These are phyloP conservation scores for Scopulariopsis brevicaulis DNA, from an alignment of 2,329 filamentous ascomycete species.

Conservation along the genomic window DNA sequence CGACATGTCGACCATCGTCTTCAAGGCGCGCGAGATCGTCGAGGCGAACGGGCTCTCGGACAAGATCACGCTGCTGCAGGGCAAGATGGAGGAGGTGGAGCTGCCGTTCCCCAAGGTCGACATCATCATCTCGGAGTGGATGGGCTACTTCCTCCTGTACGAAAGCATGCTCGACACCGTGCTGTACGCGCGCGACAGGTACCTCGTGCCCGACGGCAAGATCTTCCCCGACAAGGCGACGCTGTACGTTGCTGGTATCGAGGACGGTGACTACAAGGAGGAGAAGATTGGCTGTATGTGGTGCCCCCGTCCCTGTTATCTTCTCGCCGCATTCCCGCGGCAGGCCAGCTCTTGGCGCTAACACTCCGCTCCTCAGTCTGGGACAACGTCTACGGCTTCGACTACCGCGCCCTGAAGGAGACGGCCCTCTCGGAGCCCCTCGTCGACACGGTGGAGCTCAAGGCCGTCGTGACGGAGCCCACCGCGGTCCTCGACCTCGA, in stretches of 20 bases:
- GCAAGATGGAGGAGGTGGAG: slow-evolving; percentile 98
- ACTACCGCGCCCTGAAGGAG: slow-evolving; percentile 88
- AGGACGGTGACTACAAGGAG: slow-evolving; percentile 99
- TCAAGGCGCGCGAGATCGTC: slow-evolving; percentile 95
- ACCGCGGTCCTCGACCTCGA: slow-evolving; percentile 77
- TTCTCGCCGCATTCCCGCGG: neutral
- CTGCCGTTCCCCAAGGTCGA: slow-evolving; percentile 93
- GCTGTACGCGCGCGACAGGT: slow-evolving; percentile 88
- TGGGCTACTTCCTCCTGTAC: slow-evolving; percentile 98
- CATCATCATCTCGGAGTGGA: slow-evolving; percentile 99
- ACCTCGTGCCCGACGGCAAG: slow-evolving; percentile 73
- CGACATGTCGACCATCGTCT: slow-evolving; percentile 99
- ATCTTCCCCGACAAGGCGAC: slow-evolving; percentile 99
- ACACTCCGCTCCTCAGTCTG: slow-evolving; percentile 56
- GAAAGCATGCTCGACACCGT: slow-evolving; percentile 99
- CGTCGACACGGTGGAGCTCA: slow-evolving; percentile 95
- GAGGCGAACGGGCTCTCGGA: slow-evolving; percentile 80
- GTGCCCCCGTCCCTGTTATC: neutral
- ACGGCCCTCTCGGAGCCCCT: slow-evolving; percentile 92
- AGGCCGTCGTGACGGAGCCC: slow-evolving; percentile 92
- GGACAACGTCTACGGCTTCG: slow-evolving; percentile 98
- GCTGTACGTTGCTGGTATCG: slow-evolving; percentile 92
- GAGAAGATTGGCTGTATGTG: slow-evolving; percentile 96
- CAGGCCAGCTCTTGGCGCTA: neutral
- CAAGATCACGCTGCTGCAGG: slow-evolving; percentile 95